Base-by-base conservation (phyloP, 345 rosid genomes). In the Eucalyptus marginata region DNA sequence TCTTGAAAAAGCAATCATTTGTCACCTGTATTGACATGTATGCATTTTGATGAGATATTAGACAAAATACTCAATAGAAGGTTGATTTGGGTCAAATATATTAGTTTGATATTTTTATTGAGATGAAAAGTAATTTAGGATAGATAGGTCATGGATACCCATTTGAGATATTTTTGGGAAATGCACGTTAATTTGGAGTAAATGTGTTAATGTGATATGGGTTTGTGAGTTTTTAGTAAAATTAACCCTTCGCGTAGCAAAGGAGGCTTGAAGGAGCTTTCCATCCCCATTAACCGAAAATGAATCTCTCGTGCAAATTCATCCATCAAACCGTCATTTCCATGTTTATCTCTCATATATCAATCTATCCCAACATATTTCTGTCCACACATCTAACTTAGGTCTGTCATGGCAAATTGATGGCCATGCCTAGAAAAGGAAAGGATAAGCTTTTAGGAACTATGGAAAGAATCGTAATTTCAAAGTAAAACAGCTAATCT, bases 121-220 rank as follows among this genome's bases (percentile, higher is more conserved):
- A 33, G 11, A 16, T 5, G 12, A 68, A 68, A 68, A 9, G 44
- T 68, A 7, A 5, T 68, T 68, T 68, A 4, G 22, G 22, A 18
- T 16, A 15, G 5, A 66, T 66, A 16, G 9, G 11, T 66, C 40
- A 16, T 66, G 12, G 10, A 1, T 62, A 64, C 5, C 1, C 8
- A 7, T 29, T 64, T 64, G 33, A 13, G 9, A 68, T 17, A 22
- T 17, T 68, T 68, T 68, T 33, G 13, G 1, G 44, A 33, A 68
- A 31, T 9, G 24, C 7, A 31, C 2, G 6, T 1, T 33, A 33
- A 31, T 31, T 68, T 68, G 11, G 13, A 68, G 24, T 17, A 40
- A 68, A 8, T 8, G 24, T 33, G 43, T 68, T 20, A 8, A 17
- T 33, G 7, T 17, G 0, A 64, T 68, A 33, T 0, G 24, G 43